Percentiles rank a stretch among this genome's conserved stretches.
phyloP scores from a whole-genome alignment of 192 early-diverging fungal species.

The Phlyctochytrium bullatum region DNA sequence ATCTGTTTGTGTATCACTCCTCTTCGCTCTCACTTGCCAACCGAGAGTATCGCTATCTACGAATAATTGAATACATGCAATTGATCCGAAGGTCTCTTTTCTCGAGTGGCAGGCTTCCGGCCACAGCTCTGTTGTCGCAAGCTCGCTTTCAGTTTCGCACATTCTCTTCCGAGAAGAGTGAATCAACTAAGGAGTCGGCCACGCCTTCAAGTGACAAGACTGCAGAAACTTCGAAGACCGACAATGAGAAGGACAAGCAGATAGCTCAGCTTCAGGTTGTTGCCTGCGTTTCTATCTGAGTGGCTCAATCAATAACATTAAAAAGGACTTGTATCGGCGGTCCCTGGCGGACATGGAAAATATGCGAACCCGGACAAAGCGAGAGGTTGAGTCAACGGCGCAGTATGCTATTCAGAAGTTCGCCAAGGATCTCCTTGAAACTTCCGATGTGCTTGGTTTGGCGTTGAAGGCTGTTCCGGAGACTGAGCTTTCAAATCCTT shows the following conservation, averaged over 20 bases:
- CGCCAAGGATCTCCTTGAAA: slow-evolving; percentile 92
- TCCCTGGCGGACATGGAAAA: slow-evolving; percentile 97
- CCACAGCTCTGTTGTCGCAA: no score
- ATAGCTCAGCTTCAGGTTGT: slow-evolving; percentile 74
- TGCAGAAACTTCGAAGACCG: background rate
- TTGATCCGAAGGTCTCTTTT: no score
- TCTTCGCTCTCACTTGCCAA: no score
- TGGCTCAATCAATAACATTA: background rate
- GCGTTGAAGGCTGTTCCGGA: slow-evolving; percentile 87
- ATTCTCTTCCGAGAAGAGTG: no score
- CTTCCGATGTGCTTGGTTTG: slow-evolving; percentile 85
- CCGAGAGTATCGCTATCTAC: no score
- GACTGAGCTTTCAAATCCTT: slow-evolving; percentile 41
- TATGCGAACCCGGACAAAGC: slow-evolving; percentile 81
- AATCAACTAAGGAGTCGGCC: slow-evolving; percentile 3
- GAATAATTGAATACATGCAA: no score
- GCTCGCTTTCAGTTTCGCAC: no score
- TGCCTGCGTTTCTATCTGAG: slow-evolving; percentile 4
- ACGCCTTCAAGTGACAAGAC: background rate
- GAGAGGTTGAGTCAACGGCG: slow-evolving; percentile 77
- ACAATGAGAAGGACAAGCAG: slow-evolving; percentile 68
- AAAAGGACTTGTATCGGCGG: slow-evolving; percentile 84
- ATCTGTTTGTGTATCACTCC: no score
- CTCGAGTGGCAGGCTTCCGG: no score
- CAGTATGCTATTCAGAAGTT: slow-evolving; percentile 96